Evolutionary conservation across 2,329 filamentous ascomycete species (phyloP).

Genomic region (Lasiodiplodia sp.): DNA sequence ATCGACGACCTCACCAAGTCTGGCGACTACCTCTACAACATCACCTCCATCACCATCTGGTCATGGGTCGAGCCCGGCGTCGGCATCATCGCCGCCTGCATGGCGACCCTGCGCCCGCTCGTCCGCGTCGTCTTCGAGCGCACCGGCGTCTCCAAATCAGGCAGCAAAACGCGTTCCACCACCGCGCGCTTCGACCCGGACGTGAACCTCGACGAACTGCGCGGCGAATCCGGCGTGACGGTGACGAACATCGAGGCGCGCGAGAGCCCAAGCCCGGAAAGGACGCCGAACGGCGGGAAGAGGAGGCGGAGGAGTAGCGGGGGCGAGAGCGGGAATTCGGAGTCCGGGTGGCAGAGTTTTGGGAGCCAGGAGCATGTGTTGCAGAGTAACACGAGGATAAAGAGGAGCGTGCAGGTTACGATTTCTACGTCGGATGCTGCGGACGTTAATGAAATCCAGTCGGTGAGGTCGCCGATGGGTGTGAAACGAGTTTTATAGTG

Average conservation of each 20-base stretch:
- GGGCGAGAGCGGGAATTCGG: neutral
- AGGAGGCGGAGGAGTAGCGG: neutral
- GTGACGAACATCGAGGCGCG: constrained; percentile 4
- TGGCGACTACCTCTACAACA: constrained; percentile 17
- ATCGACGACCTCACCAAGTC: neutral
- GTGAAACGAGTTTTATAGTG: constrained; percentile 19
- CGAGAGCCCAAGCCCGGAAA: neutral
- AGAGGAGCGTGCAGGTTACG: constrained; percentile 18
- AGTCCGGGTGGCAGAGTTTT: constrained; percentile 14
- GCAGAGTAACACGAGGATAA: constrained; percentile 9
- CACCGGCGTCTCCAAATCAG: constrained; percentile 33
- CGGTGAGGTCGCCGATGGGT: neutral
- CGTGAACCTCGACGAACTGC: constrained; percentile 5
- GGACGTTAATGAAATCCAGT: constrained; percentile 13
- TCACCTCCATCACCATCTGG: constrained; percentile 31
- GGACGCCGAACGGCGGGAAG: neutral
- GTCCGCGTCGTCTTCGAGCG: constrained; percentile 43
- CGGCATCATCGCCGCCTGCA: constrained; percentile 55
- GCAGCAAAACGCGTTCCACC: neutral
- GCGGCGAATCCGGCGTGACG: neutral
- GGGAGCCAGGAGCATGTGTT: constrained; percentile 15
- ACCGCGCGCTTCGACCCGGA: constrained; percentile 16
- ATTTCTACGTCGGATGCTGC: constrained; percentile 4
- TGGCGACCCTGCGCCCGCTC: constrained; percentile 59
- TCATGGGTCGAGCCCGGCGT: constrained; percentile 44